Base-by-base conservation (phyloP, 2,329 filamentous ascomycete species). In the Xylaria sp. region DNA sequence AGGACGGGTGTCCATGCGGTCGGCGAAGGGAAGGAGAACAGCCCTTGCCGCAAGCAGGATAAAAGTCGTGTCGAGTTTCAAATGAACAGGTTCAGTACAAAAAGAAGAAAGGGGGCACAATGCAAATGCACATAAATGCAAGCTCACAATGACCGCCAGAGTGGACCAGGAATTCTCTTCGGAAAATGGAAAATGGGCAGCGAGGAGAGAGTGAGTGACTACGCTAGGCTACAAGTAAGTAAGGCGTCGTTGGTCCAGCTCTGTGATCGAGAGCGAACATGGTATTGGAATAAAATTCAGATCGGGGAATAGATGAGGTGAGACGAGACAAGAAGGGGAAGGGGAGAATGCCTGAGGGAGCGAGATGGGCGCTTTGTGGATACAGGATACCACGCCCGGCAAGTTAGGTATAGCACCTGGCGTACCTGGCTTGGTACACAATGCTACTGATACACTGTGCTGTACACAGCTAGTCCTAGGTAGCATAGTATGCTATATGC, bases 271-370 rank as follows among this genome's bases (percentile, higher is more conserved):
- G 69, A 65, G 55, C 44, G 61, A 61, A 50, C 55, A 54, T 46
- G 41, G 56, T 44, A 58, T 46, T 58, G 15, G 39, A 52, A 63
- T 57, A 63, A 63, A 58, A 70, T 54, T 54, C 58, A 51, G 56
- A 64, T 54, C 62, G 62, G 50, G 56, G 63, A 57, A 51, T 25
- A 66, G 65, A 72, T 66, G 63, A 70, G 70, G 62, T 70, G 67
- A 70, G 69, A 70, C 67, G 69, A 62, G 65, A 64, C 59, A 55
- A 48, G 57, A 67, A 65, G 65, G 63, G 60, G 52, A 48, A 57
- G 8, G 48, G 48, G 57, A 31, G 60, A 46, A 23, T 55, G 25
- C 44, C 31, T 58, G 63, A 63, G 62, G 52, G 60, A 67, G 59
- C 51, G 65, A 67, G 54, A 65, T 48, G 58, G 68, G 50, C 23